Base-by-base conservation (phyloP, 2,329 filamentous ascomycete genomes). In the Exserohilum rostratum region DNA sequence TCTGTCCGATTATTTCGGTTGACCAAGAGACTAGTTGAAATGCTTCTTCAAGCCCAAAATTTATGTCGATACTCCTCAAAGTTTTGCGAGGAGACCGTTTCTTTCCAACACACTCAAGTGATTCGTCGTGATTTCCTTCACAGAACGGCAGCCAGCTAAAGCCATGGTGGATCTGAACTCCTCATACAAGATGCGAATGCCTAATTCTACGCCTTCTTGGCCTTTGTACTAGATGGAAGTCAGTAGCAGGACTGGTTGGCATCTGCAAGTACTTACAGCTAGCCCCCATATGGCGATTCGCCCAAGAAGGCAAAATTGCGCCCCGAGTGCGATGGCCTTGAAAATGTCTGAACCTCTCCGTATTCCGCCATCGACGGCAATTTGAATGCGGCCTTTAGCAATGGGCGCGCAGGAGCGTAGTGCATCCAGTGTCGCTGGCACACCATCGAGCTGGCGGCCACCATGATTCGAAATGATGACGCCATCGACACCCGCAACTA, bases 311-410 rank as follows among this genome's bases (percentile, higher is more conserved):
- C 73, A 79, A 66, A 75, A 82, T 48, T 82, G 74, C 0, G 81
- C 82, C 2, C 81, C 82, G 2, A 84, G 66, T 2, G 80, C 79
- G 2, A 84, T 67, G 1, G 83, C 83, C 66, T 86, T 86, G 71
- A 86, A 81, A 10, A 85, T 77, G 65, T 87, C 84, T 0, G 78
- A 81, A 0, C 83, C 84, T 12, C 80, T 78, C 34, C 84, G 67
- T 29, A 86, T 80, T 0, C 84, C 83, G 10, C 79, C 82, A 62
- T 90, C 87, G 13, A 89, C 82, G 38, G 88, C 79, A 17, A 90
- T 78, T 0, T 82, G 82, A n/a, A 87, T 76, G 53, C 79, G 80
- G 15, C 80, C 79, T 2, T 69, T 60, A 1, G 74, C 76, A 5
- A 73, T 75, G 2, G 65, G 64, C 0, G 71, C 77, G 43, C 75